Evolutionary conservation across 2,329 filamentous ascomycete genomes (phyloP).

Genomic region (Myriosclerotinia scirpicola): DNA sequence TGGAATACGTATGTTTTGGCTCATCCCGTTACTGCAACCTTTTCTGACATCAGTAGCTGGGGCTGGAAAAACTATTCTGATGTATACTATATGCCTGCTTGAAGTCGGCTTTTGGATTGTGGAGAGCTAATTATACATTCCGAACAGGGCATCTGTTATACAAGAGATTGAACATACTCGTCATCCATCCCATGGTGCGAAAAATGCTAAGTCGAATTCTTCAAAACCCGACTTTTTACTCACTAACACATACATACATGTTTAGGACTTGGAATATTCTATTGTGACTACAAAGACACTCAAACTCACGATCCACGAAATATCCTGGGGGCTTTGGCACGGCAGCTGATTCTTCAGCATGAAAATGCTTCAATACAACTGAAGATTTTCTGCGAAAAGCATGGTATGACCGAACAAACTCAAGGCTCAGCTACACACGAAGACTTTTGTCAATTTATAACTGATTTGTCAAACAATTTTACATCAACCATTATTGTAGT

Average conservation of each 20-base stretch:
- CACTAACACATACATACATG: slow-evolving; percentile 23
- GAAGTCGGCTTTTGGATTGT: neutral
- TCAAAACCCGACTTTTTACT: neutral
- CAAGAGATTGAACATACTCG: slow-evolving; percentile 17
- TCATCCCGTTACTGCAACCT: neutral
- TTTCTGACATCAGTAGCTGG: slow-evolving; percentile 21
- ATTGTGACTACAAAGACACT: slow-evolving; percentile 22
- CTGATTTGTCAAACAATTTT: slow-evolving; percentile 23
- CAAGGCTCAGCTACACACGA: neutral
- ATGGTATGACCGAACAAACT: slow-evolving; percentile 3
- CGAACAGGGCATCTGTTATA: slow-evolving; percentile 20
- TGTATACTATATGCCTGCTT: neutral
- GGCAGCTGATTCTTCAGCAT: slow-evolving; percentile 36
- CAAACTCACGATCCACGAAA: slow-evolving; percentile 13
- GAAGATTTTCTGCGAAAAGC: slow-evolving; percentile 13
- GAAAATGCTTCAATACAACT: slow-evolving; percentile 31
- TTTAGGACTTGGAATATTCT: slow-evolving; percentile 12
- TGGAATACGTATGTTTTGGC: slow-evolving; percentile 28
- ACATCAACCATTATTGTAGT: slow-evolving; percentile 33
- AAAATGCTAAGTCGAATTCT: slow-evolving; percentile 18
- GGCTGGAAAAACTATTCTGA: slow-evolving; percentile 31
- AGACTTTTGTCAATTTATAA: slow-evolving; percentile 21
- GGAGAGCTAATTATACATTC: neutral
- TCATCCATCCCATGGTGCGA: neutral
- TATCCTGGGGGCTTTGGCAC: slow-evolving; percentile 33